Evolutionary conservation across 2,329 filamentous ascomycete species (phyloP).

Genomic region (Xylariomycetidae sp.): DNA sequence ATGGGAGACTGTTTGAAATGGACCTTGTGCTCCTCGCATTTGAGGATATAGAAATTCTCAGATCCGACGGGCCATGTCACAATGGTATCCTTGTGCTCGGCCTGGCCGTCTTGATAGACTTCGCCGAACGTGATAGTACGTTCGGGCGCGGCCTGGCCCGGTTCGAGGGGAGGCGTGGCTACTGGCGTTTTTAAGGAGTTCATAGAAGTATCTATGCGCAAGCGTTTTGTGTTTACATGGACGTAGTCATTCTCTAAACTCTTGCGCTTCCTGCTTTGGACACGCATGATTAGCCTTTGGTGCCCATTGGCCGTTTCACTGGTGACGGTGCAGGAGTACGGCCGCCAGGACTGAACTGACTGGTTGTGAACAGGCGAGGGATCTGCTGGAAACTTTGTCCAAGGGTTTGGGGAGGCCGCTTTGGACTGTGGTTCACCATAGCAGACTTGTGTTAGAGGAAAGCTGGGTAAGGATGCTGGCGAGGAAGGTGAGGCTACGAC

Average conservation of each 20-base stretch:
- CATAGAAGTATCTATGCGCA: conserved; percentile 7
- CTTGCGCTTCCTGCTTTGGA: conserved; percentile 15
- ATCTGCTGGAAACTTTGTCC: too few species aligned
- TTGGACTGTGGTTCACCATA: too few species aligned
- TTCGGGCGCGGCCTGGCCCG: conserved; percentile 1
- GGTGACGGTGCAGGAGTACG: conserved; percentile 10
- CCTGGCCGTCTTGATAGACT: conserved; percentile 29
- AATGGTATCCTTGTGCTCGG: conserved; percentile 27
- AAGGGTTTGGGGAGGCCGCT: too few species aligned
- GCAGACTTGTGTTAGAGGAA: too few species aligned
- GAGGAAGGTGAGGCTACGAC: too few species aligned
- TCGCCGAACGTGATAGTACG: conserved; percentile 30
- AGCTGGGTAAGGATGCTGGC: too few species aligned
- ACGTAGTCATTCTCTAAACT: conserved; percentile 1
- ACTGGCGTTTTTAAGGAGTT: conserved; percentile 9
- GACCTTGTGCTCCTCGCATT: conserved; percentile 33
- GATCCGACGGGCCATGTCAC: conserved; percentile 24
- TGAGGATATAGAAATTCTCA: conserved; percentile 32
- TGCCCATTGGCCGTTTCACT: conserved; percentile 10
- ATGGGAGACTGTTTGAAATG: conserved; percentile 32
- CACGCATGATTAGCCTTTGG: conserved; percentile 12
- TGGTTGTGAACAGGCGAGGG: conserved; percentile 1
- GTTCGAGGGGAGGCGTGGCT: conserved; percentile 3
- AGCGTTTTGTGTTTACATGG: conserved; percentile 6
- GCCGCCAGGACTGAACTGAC: conserved; percentile 1